A percentile compares a stretch with the other conserved stretches of the same genome.
Evolutionary conservation across 1,284 basidiomycete species (phyloP).

Genomic region (Moniliella sp.): DNA sequence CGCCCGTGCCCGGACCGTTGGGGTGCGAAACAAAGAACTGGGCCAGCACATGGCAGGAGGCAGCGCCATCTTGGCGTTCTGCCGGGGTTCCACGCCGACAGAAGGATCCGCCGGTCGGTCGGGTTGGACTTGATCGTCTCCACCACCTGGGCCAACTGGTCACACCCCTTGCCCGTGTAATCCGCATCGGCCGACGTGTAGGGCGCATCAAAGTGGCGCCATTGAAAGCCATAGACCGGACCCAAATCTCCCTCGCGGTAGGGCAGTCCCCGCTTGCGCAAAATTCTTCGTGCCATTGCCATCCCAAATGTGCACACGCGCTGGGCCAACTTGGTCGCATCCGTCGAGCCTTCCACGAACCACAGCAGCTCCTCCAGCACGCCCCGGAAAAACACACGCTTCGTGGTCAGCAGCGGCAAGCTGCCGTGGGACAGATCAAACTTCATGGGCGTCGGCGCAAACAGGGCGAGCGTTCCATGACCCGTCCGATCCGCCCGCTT

Average conservation of each 20-base stretch:
- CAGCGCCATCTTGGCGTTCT: conserved; percentile 92
- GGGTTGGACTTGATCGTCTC: conserved; percentile 77
- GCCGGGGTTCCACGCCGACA: conserved; percentile 96
- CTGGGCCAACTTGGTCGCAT: too few species aligned
- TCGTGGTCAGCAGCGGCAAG: conserved; percentile 78
- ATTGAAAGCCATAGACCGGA: conserved; percentile 94
- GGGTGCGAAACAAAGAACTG: conserved; percentile 91
- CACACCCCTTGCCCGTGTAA: conserved; percentile 71
- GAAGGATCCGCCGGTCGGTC: conserved; percentile 79
- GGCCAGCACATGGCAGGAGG: conserved; percentile 97
- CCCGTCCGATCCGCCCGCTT: conserved; percentile 22
- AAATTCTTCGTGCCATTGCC: conserved; percentile 79
- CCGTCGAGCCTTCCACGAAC: conserved; percentile 72
- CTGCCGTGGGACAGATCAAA: conserved; percentile 16
- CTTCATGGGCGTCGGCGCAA: conserved; percentile 23
- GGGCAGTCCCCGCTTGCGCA: conserved; percentile 58
- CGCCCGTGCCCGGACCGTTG: conserved; percentile 36
- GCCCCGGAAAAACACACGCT: conserved; percentile 72
- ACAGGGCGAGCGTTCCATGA: conserved; percentile 25
- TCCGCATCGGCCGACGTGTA: conserved; percentile 56
- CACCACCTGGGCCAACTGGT: conserved; percentile 72
- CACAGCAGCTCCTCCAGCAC: conserved; percentile 86
- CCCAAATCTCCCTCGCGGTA: conserved; percentile 79
- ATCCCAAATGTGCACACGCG: conserved; percentile 95
- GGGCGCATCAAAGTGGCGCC: conserved; percentile 84